These are phyloP conservation scores for Penicillium canescens DNA, from an alignment of 495 filamentous ascomycete genomes.

Conservation along the genomic window DNA sequence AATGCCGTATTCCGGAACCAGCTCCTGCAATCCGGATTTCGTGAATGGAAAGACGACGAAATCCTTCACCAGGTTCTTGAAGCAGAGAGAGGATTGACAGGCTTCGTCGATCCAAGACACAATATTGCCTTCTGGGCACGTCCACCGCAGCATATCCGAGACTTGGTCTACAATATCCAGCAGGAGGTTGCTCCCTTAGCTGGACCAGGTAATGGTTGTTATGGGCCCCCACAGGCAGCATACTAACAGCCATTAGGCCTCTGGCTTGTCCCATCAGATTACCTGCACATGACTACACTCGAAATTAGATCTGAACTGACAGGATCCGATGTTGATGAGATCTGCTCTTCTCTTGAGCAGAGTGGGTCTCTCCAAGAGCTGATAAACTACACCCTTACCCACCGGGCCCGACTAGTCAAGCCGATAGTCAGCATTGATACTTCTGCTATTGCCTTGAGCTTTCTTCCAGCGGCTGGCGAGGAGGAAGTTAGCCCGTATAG, in stretches of 20 bases:
- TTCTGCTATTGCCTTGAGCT: constrained; percentile 80
- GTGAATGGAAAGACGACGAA: constrained; percentile 71
- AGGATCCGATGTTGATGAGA: constrained; percentile 55
- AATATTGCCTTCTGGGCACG: constrained; percentile 88
- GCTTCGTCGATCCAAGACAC: constrained; percentile 68
- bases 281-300: constrained; percentile 82
- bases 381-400: constrained; percentile 59
- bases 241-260: constrained; percentile 51
- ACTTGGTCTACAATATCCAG: constrained; percentile 69
- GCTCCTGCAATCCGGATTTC: constrained; percentile 67
- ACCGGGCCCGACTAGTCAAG: constrained; percentile 73
- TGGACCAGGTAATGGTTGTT: constrained; percentile 59
- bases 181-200: constrained; percentile 57
- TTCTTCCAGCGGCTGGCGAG: constrained; percentile 72
- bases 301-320: constrained; percentile 77
- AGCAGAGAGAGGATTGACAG: constrained; percentile 37
- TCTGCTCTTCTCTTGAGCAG: constrained; percentile 55
- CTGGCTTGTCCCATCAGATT: constrained; percentile 78
- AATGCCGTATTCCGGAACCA: constrained; percentile 70
- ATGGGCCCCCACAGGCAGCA: neutral
- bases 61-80: constrained; percentile 63
- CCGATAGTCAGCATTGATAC: constrained; percentile 84
- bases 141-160: constrained; percentile 67
- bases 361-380: constrained; percentile 49
- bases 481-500: constrained; percentile 11